Conservation (phyloP, 2,329 filamentous ascomycete species). For the Fusarium bulbicola region DNA sequence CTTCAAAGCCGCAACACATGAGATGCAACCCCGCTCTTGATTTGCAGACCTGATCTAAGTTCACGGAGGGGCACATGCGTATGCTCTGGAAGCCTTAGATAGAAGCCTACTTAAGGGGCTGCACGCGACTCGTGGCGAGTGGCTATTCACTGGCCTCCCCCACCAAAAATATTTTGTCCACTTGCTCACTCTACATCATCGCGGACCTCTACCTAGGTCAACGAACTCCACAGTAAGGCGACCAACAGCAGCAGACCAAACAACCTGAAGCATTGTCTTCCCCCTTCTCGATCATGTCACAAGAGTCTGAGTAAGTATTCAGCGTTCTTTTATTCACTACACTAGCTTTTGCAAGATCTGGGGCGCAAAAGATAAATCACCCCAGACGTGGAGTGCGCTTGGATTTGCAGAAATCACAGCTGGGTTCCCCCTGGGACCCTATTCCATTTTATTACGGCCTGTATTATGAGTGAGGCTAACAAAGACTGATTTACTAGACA, state of each 20-base stretch:
- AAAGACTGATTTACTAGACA: no score
- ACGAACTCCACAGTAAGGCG: no score
- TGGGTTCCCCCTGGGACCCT: no score
- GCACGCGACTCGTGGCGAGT: background rate
- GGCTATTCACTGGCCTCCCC: rapidly evolving
- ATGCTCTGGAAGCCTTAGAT: background rate
- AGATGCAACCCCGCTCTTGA: no score
- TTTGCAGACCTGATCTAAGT: background rate
- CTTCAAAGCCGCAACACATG: background rate
- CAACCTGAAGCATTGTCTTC: no score
- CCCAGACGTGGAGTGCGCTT: background rate
- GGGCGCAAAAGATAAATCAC: rapidly evolving
- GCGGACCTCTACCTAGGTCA: no score
- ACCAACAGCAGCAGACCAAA: background rate
- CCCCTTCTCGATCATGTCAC: background rate
- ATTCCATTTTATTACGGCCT: no score
- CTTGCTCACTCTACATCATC: no score
- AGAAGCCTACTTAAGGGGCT: background rate
- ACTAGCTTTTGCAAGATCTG: rapidly evolving
- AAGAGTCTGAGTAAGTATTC: background rate
- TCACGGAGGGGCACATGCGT: no score
- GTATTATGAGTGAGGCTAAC: background rate
- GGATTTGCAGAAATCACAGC: background rate
- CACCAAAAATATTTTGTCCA: rapidly evolving
- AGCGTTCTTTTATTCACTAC: background rate